Base-by-base conservation (phyloP, 495 filamentous ascomycete genomes). In the Aspergillus cristatus region DNA sequence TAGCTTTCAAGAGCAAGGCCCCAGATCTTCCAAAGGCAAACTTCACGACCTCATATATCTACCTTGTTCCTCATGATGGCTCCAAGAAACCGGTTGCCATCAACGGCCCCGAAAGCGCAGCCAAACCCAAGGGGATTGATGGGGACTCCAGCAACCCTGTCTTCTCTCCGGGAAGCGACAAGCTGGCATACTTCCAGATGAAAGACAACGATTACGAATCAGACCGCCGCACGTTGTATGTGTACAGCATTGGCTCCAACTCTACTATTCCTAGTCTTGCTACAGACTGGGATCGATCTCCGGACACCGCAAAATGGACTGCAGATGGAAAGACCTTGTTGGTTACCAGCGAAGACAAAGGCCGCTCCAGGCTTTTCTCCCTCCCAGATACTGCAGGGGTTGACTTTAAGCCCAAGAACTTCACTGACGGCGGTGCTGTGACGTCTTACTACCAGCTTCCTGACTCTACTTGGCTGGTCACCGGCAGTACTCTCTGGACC, bases 1-100 rank as follows among this genome's bases (percentile, higher is more conserved):
- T 65, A 18, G 54, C 55, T 3, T 65, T 61, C 54, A 61, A 62
- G 48, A 65, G 59, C 50, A 67, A 67, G 41, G 61, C 59, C 0
- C 59, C 60, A 5, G 59, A 67, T 20, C 28, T 64, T 5, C 62
- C 63, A 2, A 40, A 47, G 7, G 61, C 62, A 7, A 65, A 67
- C 35, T 38, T 54, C 35, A 65, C 63, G 11, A 53, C 59, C 0
- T 54, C 55, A 0, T 63, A 65, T 33, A 61, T 65, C 32, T 65
- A 63, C 38, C 50, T 65, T 11, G 58, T 51, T 2, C 55, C 63
- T 8, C 57, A 60, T 34, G 63, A 65, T 35, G 57, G 60, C 6
- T 62, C 53, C 2, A 31, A 43, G 18, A 47, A 49, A 6, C 48
- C 57, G 0, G 34, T 54, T 13, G 46, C 61, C 3, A 57, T 65